Evolutionary conservation across 2,329 filamentous ascomycete genomes (phyloP), one percentile per base, ranked within the genome.

Genomic region (Chrysosphaeria jannelii): DNA sequence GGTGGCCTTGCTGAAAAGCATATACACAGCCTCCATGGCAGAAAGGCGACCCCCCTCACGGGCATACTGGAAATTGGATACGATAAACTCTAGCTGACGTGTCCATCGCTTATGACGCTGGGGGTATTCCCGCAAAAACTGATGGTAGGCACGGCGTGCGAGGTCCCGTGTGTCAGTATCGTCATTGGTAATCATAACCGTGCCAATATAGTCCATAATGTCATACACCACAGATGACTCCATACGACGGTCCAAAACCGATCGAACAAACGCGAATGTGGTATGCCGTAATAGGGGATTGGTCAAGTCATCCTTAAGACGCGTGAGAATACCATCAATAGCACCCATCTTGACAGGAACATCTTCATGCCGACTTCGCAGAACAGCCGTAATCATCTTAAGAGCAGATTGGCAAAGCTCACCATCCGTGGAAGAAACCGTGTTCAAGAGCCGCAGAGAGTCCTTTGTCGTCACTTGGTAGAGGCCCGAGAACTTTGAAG

Each of bases 171-270:
- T 81, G 31, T 71, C 66, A 34, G 71, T 70, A 34, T 88, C 79
- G 30, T 90, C 75, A 38, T 93, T 93, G 21, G 72, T 90, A 27
- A 97, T 71, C 79, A 93, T 93, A 40, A 91, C 70, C 4, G 61
- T 67, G 22, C 76, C 75, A 14, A 89, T 68, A 35, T 78, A 67
- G 39, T 97, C 85, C 31, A 91, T 58, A 6, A 71, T 68, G 37
- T 93, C 81, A 39, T 97, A 97, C 14, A 97, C 66, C 20, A 70
- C 58, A 0, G 79, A 68, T 6, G 88, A 78, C 35, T 90, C 59
- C 20, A 93, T 54, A 39, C 71, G 81, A 10, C 79, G 63, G 25
- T 74, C 69, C 38, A 97, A 59, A 13, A 93, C 65, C 1, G 76
- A 71, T 20, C 79, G 69, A 28, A 97, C 47, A 43, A 97, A 93